These are phyloP conservation scores for Suillus subaureus DNA, from an alignment of 768 basidiomycete species.

Conservation along the genomic window DNA sequence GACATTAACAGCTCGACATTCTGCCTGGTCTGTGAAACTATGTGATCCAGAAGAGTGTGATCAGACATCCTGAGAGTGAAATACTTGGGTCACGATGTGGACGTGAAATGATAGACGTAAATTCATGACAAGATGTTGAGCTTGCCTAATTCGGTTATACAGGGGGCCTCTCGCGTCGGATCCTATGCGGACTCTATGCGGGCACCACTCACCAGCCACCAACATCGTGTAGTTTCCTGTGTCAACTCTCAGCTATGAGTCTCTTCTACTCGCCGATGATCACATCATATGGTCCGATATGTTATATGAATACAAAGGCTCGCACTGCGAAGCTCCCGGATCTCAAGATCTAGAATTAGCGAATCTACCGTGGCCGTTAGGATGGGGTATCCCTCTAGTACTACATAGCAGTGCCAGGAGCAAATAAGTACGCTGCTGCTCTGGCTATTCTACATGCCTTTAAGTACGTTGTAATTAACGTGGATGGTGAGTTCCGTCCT, in stretches of 20 bases:
- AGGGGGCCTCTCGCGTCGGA: not conserved
- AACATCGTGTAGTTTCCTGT: not conserved
- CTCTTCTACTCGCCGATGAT: not conserved
- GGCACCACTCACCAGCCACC: not conserved
- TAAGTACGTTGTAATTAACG: not conserved
- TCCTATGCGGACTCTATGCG: not conserved
- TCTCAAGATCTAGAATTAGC: not conserved
- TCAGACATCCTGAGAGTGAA: conserved; percentile 24
- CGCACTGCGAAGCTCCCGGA: not conserved
- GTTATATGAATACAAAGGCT: not conserved
- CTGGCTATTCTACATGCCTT: not conserved
- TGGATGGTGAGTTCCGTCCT: not conserved
- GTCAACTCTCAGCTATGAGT: not conserved
- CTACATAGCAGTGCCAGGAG: not conserved
- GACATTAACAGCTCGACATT: conserved; percentile 49
- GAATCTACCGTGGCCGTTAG: not conserved
- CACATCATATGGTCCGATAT: not conserved
- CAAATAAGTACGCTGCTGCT: not conserved
- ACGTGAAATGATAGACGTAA: not conserved
- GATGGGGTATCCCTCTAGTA: not conserved
- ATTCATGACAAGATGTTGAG: not conserved
- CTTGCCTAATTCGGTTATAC: not conserved
- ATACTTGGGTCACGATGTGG: not conserved
- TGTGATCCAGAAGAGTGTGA: conserved; percentile 32
- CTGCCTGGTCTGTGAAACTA: conserved; percentile 47